Evolutionary conservation across 2,329 filamentous ascomycete species (phyloP).

Genomic region (Periglandula ipomoeae): DNA sequence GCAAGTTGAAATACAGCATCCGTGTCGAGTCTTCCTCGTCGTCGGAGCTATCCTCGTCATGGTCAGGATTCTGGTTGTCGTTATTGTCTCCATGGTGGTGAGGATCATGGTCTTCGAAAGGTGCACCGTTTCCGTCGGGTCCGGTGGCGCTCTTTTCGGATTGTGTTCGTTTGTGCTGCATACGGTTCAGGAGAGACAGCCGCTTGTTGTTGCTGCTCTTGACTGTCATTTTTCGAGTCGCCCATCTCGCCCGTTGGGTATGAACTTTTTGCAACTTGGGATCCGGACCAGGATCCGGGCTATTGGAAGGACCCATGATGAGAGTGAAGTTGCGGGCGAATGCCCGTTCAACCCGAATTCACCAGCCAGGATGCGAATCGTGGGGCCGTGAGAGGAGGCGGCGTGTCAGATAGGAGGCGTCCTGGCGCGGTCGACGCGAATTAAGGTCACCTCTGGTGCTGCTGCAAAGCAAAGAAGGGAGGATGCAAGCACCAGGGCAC

Average conservation of each 20-base stretch:
- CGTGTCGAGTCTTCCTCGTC: slow-evolving; percentile 36
- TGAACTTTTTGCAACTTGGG: slow-evolving; percentile 12
- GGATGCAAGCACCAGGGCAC: background rate
- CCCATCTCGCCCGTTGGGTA: slow-evolving; percentile 84
- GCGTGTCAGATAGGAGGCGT: slow-evolving; percentile 1
- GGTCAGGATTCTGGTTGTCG: slow-evolving; percentile 24
- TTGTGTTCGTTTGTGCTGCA: slow-evolving; percentile 52
- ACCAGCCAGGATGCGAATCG: slow-evolving; percentile 26
- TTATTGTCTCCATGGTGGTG: slow-evolving; percentile 17
- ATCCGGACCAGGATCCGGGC: slow-evolving; percentile 19
- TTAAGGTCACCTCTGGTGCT: background rate
- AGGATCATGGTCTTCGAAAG: slow-evolving; percentile 21
- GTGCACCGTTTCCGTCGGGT: slow-evolving; percentile 22
- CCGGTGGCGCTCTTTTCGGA: slow-evolving; percentile 58
- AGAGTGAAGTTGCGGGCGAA: slow-evolving; percentile 25
- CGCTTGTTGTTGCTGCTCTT: slow-evolving; percentile 72
- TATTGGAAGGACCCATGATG: slow-evolving; percentile 24
- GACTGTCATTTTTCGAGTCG: slow-evolving; percentile 77
- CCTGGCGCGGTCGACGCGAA: slow-evolving; percentile 6
- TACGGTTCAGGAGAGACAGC: slow-evolving; percentile 68
- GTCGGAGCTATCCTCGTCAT: slow-evolving; percentile 26
- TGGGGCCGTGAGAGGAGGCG: background rate
- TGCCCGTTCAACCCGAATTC: slow-evolving; percentile 27
- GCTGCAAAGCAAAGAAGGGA: background rate
- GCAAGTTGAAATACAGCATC: slow-evolving; percentile 76